These are phyloP conservation scores for Angomonas deanei DNA, from an alignment of 208 protist genomes.

Conservation along the genomic window DNA sequence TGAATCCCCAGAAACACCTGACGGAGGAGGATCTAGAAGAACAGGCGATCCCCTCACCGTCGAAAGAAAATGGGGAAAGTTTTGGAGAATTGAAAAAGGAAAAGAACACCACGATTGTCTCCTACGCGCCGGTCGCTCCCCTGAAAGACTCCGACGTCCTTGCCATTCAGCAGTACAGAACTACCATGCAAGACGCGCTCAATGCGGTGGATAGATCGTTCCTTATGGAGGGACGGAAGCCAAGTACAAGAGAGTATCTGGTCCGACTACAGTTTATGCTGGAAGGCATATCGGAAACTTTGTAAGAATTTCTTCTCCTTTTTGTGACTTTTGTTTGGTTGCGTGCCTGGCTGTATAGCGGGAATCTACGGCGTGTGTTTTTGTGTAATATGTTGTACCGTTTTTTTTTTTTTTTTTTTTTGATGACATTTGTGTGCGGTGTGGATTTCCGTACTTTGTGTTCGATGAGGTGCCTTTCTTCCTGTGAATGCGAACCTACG, in stretches of 20 bases:
- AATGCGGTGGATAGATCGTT: conserved; percentile 75
- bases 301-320: conserved; percentile 10
- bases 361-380: too few species aligned
- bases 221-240: conserved; percentile 59
- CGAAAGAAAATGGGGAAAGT: too few species aligned
- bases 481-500: too few species aligned
- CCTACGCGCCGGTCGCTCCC: conserved; percentile 41
- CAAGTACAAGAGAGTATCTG: conserved; percentile 63
- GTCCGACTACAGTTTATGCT: conserved; percentile 51
- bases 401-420: conserved; percentile 11
- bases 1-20: not conserved
- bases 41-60: not conserved
- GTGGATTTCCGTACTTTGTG: too few species aligned
- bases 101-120: conserved; percentile 9
- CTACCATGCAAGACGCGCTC: conserved; percentile 72
- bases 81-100: too few species aligned
- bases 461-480: not conserved
- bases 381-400: too few species aligned
- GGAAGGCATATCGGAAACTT: conserved; percentile 66
- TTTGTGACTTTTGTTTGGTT: conserved; percentile 9
- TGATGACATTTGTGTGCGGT: too few species aligned
- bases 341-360: too few species aligned
- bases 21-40: not conserved
- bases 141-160: conserved; percentile 15
- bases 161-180: conserved; percentile 72